These are phyloP conservation scores for Hypomyces perniciosus DNA, from an alignment of 2,329 filamentous ascomycete species.

Conservation along the genomic window DNA sequence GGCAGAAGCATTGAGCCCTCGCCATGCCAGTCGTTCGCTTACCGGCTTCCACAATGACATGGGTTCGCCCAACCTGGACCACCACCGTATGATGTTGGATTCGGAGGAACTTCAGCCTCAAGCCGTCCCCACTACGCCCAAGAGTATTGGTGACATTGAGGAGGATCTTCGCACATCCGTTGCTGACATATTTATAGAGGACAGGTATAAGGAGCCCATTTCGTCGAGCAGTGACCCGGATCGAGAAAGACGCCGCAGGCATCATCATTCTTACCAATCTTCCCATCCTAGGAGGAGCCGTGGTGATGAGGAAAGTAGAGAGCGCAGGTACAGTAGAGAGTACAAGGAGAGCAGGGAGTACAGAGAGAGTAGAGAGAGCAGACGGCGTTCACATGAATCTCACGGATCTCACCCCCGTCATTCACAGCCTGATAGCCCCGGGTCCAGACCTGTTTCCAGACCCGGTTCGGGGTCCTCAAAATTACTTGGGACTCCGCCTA, in stretches of 20 bases:
- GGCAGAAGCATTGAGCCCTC: constrained; percentile 41
- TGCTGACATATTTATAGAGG: constrained; percentile 53
- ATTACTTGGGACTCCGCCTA: constrained; percentile 28
- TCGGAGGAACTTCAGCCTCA: constrained; percentile 25
- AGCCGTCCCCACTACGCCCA: constrained; percentile 27
- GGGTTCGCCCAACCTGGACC: constrained; percentile 22
- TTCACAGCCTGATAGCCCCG: constrained; percentile 33
- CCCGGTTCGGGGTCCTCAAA: constrained; percentile 17
- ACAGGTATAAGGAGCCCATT: constrained; percentile 35
- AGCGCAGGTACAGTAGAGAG: constrained; percentile 22
- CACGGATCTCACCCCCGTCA: constrained; percentile 26
- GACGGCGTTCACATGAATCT: constrained; percentile 22
- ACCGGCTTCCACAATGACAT: constrained; percentile 20
- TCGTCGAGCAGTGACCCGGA: constrained; percentile 33
- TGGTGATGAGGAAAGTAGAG: constrained; percentile 26
- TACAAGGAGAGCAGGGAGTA: constrained; percentile 7
- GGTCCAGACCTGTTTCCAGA: constrained; percentile 11
- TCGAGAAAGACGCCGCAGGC: constrained; percentile 35
- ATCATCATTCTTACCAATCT: constrained; percentile 35
- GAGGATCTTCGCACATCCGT: constrained; percentile 37
- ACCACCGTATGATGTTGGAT: constrained; percentile 21
- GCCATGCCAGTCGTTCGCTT: constrained; percentile 25
- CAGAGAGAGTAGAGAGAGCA: constrained; percentile 18
- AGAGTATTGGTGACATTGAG: constrained; percentile 23
- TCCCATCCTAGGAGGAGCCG: constrained; percentile 25